Percentiles rank a stretch among this genome's conserved stretches.
These are phyloP conservation scores for Puccinellia tenuiflora DNA, from an alignment of 176 grass and related monocot species.

Conservation along the genomic window DNA sequence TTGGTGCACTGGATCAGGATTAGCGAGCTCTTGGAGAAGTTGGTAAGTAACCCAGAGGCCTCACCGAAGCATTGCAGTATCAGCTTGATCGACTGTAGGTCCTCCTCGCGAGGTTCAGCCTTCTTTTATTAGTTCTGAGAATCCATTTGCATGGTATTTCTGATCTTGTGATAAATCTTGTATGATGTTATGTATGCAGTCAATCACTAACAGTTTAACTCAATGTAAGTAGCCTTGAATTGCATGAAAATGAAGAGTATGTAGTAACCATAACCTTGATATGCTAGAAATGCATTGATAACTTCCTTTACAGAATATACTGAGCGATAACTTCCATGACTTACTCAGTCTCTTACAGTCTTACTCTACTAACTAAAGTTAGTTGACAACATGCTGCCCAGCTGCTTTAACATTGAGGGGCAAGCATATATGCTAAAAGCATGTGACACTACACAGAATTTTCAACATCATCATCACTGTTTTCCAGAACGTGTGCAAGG, in stretches of 20 bases:
- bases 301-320: background rate
- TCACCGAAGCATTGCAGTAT: too few relatives aligned
- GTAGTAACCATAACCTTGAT: background rate
- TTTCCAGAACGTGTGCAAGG: constrained; percentile 32
- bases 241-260: background rate
- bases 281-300: background rate
- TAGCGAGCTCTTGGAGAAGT: too few relatives aligned
- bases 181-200: background rate
- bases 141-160: background rate
- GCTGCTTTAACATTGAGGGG: background rate
- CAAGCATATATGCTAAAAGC: background rate
- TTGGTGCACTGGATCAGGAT: too few relatives aligned
- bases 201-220: background rate
- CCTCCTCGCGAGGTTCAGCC: too few relatives aligned
- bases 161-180: background rate
- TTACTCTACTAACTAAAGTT: background rate
- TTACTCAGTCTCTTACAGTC: background rate
- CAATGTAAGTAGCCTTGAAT: background rate
- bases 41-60: too few relatives aligned
- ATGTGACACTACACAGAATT: constrained; percentile 9
- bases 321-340: background rate
- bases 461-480: constrained; percentile 40
- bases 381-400: background rate
- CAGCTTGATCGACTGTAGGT: too few relatives aligned
- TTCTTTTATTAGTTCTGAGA: background rate